Percentiles rank a stretch among this genome's conserved stretches.
Conservation (phyloP, 2,329 filamentous ascomycete species). For the Talaromyces marneffei region DNA sequence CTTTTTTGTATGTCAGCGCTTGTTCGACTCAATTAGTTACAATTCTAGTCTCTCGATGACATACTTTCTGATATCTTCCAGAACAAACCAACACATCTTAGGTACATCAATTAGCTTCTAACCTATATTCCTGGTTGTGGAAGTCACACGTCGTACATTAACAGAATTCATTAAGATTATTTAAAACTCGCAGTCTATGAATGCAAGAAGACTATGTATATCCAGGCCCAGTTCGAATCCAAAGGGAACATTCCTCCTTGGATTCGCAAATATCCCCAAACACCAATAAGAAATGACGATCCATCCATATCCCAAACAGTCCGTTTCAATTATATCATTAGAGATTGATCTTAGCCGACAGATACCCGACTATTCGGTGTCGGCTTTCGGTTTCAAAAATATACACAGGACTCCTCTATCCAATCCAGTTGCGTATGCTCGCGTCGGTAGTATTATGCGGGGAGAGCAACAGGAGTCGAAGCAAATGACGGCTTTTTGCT, state of each 20-base stretch:
- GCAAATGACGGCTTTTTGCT: conserved; percentile 56
- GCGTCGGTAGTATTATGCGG: neutral
- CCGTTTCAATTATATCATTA: neutral
- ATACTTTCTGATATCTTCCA: neutral
- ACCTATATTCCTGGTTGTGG: neutral
- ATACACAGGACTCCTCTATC: neutral
- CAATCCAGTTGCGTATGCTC: neutral
- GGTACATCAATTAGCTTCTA: neutral
- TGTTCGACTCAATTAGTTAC: neutral
- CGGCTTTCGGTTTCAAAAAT: neutral
- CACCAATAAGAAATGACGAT: neutral
- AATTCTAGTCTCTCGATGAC: neutral
- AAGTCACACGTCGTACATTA: neutral
- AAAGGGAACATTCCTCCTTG: neutral
- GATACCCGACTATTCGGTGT: neutral
- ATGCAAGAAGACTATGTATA: neutral
- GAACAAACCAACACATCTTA: neutral
- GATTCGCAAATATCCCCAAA: neutral
- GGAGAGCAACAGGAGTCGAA: conserved; percentile 16
- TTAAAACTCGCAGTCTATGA: neutral
- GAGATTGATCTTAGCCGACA: neutral
- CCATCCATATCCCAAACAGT: neutral
- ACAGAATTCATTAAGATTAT: neutral
- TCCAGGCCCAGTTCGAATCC: neutral
- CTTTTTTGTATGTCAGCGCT: neutral